These are phyloP conservation scores for Yamadazyma siamensis DNA, from an alignment of 1,139 yeast species.

Conservation along the genomic window DNA sequence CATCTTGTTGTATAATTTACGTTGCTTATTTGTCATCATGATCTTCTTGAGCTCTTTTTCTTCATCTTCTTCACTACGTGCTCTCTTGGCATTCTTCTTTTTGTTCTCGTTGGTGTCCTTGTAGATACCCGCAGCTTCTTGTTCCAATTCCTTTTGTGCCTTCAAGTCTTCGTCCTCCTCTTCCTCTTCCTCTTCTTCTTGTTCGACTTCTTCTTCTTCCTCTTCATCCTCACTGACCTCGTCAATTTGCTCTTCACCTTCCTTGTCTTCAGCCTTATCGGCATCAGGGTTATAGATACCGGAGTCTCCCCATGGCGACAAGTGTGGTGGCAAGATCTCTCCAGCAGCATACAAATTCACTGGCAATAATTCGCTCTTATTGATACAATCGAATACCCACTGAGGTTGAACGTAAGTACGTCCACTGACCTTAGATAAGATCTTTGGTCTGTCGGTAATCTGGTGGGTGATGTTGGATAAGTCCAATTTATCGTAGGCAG, in stretches of 20 bases:
- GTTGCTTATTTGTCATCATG: conserved; percentile 97
- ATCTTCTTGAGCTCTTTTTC: conserved; percentile 86
- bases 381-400: conserved; percentile 93
- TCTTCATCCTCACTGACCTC: conserved; percentile 48
- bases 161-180: conserved; percentile 68
- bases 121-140: conserved; percentile 85
- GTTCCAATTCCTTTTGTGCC: conserved; percentile 77
- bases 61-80: conserved; percentile 52
- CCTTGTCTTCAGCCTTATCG: conserved; percentile 18
- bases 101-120: conserved; percentile 17
- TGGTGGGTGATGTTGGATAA: conserved; percentile 82
- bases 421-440: conserved; percentile 76
- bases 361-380: conserved; percentile 69
- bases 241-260: conserved; percentile 29
- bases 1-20: conserved; percentile 92
- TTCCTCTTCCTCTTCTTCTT: conserved; percentile 47
- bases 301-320: conserved; percentile 98
- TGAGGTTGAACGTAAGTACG: conserved; percentile 96
- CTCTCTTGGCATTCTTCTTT: conserved; percentile 30
- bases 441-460: conserved; percentile 86
- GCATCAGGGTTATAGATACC: conserved; percentile 85
- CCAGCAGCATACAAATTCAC: conserved; percentile 90
- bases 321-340: conserved; percentile 91
- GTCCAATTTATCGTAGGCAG: conserved; percentile 48
- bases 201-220: conserved; percentile 50